Evolutionary conservation across 345 rosid genomes (phyloP).

Genomic region (Aurinia saxatilis): DNA sequence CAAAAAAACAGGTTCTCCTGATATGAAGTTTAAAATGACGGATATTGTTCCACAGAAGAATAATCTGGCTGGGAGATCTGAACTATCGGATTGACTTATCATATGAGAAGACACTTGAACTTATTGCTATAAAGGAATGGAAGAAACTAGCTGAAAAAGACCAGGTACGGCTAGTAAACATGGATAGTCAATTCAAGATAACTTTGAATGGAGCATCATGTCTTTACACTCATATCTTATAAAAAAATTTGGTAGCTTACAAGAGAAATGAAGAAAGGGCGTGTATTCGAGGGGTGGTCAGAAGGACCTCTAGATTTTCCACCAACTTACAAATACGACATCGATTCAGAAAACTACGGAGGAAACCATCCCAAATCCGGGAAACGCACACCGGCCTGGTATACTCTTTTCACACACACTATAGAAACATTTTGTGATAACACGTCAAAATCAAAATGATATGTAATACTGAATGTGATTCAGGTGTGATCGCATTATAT

Average conservation of each 20-base stretch:
- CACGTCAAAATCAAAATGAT: not conserved
- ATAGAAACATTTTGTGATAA: too few species aligned
- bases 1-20: not conserved
- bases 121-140: slow-evolving; percentile 62
- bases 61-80: slow-evolving; percentile 91
- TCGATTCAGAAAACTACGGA: slow-evolving; percentile 58
- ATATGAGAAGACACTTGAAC: slow-evolving; percentile 55
- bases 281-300: slow-evolving; percentile 81
- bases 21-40: too few species aligned
- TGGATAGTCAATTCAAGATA: too few species aligned
- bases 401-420: slow-evolving; percentile 15
- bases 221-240: not conserved
- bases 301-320: slow-evolving; percentile 68
- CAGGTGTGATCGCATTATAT: slow-evolving; percentile 94
- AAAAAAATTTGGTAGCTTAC: slow-evolving; percentile 44
- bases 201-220: not conserved
- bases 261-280: slow-evolving; percentile 59
- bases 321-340: slow-evolving; percentile 87
- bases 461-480: not conserved
- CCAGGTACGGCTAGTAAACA: slow-evolving; percentile 43
- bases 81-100: slow-evolving; percentile 81
- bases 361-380: slow-evolving; percentile 72
- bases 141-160: slow-evolving; percentile 62
- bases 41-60: slow-evolving; percentile 61
- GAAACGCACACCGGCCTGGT: slow-evolving; percentile 86